Conservation (phyloP, 805 yeast species). For the Cephaloascus albidus region DNA sequence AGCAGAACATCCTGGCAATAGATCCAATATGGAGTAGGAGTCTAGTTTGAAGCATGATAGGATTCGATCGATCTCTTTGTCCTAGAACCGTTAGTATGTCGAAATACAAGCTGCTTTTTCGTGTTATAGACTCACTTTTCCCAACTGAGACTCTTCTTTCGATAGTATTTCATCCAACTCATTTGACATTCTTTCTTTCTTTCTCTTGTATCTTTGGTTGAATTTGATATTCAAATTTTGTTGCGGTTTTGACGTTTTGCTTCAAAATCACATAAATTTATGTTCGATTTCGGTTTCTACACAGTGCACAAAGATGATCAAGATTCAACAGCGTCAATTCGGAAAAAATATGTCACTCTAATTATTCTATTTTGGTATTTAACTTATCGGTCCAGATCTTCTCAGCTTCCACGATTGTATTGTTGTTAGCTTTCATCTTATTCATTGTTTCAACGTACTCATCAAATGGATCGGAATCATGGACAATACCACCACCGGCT, state of each 20-base stretch:
- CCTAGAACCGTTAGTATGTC: constrained; percentile 18
- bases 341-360: too few species aligned
- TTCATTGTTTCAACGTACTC: constrained; percentile 96
- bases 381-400: constrained; percentile 51
- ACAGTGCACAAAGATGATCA: too few species aligned
- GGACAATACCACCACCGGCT: constrained; percentile 99
- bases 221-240: too few species aligned
- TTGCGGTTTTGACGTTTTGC: too few species aligned
- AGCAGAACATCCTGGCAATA: constrained; percentile 28
- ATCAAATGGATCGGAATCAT: constrained; percentile 89
- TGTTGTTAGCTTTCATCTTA: constrained; percentile 90
- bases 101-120: background rate
- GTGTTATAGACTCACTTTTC: background rate
- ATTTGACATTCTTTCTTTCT: background rate
- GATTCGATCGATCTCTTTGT: constrained; percentile 49
- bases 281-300: too few species aligned
- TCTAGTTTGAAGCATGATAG: constrained; percentile 37
- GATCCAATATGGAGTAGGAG: constrained; percentile 43
- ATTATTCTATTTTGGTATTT: too few species aligned
- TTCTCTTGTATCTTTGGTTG: too few species aligned
- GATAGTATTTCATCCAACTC: background rate
- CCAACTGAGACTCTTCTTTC: background rate
- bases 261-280: too few species aligned
- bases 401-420: constrained; percentile 90
- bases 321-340: too few species aligned